Percentiles rank a stretch among this genome's conserved stretches.
These are phyloP conservation scores for Adansonia gregorii DNA, from an alignment of 441 rosid genomes.

Conservation along the genomic window DNA sequence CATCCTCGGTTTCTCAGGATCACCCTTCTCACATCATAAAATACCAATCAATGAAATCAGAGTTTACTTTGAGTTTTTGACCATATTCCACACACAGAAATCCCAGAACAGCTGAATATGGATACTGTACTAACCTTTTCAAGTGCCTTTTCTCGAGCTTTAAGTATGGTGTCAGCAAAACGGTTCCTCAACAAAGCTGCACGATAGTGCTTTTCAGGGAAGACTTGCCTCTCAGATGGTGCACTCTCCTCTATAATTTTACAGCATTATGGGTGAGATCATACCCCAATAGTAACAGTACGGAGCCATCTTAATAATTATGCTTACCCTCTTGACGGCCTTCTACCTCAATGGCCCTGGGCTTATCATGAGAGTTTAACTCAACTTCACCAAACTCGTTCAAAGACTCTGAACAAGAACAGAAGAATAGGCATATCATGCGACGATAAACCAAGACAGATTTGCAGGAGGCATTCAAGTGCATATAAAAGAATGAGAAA, in stretches of 20 bases:
- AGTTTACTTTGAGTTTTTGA: not conserved
- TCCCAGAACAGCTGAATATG: not conserved
- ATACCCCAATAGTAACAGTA: constrained; percentile 51
- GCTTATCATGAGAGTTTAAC: constrained; percentile 47
- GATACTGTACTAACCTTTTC: constrained; percentile 59
- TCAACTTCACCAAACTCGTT: constrained; percentile 45
- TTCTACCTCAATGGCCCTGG: constrained; percentile 44
- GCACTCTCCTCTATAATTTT: constrained; percentile 77
- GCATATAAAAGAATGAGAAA: constrained; percentile 21
- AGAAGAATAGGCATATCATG: constrained; percentile 18
- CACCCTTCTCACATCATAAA: constrained; percentile 49
- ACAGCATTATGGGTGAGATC: constrained; percentile 57
- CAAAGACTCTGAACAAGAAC: constrained; percentile 47
- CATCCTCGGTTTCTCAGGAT: constrained; percentile 74
- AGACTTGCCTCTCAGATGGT: constrained; percentile 77
- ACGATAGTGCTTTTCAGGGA: constrained; percentile 83
- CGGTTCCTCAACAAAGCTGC: constrained; percentile 80
- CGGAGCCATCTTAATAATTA: constrained; percentile 47
- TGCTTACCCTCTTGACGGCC: constrained; percentile 81
- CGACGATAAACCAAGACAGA: not conserved
- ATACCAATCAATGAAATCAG: not conserved
- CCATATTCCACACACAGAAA: not conserved
- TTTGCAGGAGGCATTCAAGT: not conserved
- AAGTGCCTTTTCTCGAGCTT: constrained; percentile 86
- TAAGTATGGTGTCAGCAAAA: constrained; percentile 89